A percentile compares a stretch with the other conserved stretches of the same genome.
Evolutionary conservation across 2,329 filamentous ascomycete species (phyloP).

Genomic region (Penicillium sp.): DNA sequence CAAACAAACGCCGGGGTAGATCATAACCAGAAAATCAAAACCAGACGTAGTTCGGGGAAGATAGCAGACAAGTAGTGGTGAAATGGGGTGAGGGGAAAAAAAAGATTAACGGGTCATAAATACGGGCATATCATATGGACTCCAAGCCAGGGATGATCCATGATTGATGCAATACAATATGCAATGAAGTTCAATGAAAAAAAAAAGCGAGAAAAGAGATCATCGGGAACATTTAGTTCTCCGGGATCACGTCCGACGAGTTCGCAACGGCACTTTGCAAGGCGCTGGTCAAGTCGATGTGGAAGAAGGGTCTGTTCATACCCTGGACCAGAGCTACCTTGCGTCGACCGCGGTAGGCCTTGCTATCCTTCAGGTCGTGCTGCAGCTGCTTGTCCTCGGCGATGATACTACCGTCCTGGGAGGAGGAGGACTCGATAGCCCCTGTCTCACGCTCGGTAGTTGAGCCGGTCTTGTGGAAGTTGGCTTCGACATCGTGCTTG

Average conservation of each 20-base stretch:
- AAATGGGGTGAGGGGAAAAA: not conserved
- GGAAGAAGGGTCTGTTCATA: slow-evolving; percentile 89
- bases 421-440: slow-evolving; percentile 28
- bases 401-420: slow-evolving; percentile 29
- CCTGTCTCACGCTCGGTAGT: slow-evolving; percentile 34
- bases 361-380: slow-evolving; percentile 51
- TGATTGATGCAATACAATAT: slow-evolving; percentile 8
- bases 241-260: slow-evolving; percentile 52
- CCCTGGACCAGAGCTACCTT: slow-evolving; percentile 72
- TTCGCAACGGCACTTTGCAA: slow-evolving; percentile 85
- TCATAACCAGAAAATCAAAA: not conserved
- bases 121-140: slow-evolving; percentile 19
- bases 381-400: slow-evolving; percentile 42
- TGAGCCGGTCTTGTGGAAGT: slow-evolving; percentile 27
- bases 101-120: slow-evolving; percentile 23
- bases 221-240: slow-evolving; percentile 4
- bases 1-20: not conserved
- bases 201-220: not conserved
- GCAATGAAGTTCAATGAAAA: not conserved
- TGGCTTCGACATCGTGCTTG: slow-evolving; percentile 33
- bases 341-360: slow-evolving; percentile 42
- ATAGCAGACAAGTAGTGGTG: not conserved
- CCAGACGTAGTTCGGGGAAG: not conserved
- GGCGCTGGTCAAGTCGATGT: slow-evolving; percentile 86
- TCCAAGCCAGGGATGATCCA: slow-evolving; percentile 24